Evolutionary conservation across 2,329 filamentous ascomycete species (phyloP).

Genomic region (Cryphonectria naterciae): DNA sequence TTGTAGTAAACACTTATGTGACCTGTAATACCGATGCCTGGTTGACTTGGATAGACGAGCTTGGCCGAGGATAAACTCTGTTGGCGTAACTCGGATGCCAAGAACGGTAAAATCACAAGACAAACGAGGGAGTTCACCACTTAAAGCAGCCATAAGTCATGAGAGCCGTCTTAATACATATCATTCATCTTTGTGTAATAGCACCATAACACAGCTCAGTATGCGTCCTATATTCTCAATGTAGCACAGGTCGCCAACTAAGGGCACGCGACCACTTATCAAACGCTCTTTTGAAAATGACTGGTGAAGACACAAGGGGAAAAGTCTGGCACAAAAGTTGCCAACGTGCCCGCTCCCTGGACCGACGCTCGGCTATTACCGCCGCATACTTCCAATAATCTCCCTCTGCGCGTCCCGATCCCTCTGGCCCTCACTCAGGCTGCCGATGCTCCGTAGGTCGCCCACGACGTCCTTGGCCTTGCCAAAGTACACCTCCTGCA

Average conservation of each 20-base stretch:
- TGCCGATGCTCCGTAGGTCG: slow-evolving; percentile 84
- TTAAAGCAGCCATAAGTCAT: slow-evolving; percentile 20
- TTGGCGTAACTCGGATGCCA: background rate
- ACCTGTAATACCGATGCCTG: background rate
- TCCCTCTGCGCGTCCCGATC: slow-evolving; percentile 87
- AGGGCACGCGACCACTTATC: background rate
- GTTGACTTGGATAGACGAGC: background rate
- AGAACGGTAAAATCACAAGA: background rate
- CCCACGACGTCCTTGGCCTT: slow-evolving; percentile 99
- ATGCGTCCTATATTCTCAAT: slow-evolving; percentile 17
- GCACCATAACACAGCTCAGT: slow-evolving; percentile 13
- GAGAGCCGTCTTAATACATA: slow-evolving; percentile 22
- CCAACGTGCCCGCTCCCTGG: background rate
- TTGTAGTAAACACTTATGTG: background rate
- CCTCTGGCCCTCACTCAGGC: slow-evolving; percentile 80
- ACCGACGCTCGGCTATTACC: slow-evolving; percentile 35
- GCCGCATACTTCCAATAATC: slow-evolving; percentile 72
- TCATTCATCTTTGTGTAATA: background rate
- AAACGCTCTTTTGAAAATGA: background rate
- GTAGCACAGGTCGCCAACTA: background rate
- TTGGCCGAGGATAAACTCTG: background rate
- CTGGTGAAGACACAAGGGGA: background rate
- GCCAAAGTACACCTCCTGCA: slow-evolving; percentile 99
- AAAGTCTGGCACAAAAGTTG: background rate
- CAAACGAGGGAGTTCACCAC: background rate